Base-by-base conservation (phyloP, 495 filamentous ascomycete species). In the Penicillium turbatum region DNA sequence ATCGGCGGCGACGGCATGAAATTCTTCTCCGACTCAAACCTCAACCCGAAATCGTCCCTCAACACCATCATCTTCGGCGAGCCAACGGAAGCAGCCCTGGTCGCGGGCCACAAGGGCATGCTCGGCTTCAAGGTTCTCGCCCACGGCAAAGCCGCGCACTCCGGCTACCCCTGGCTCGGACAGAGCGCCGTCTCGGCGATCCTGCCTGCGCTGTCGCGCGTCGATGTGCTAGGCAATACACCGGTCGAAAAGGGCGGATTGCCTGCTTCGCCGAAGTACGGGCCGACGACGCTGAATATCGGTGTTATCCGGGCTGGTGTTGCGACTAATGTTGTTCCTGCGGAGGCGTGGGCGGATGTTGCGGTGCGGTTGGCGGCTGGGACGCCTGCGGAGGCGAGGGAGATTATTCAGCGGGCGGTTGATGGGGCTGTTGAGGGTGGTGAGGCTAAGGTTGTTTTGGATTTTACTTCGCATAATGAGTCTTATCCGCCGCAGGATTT, bases 41-140 rank as follows among this genome's bases (percentile, higher is more conserved):
- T 66, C 24, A 74, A 74, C 55, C 55, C 54, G 1, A 56, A 69
- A 1, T 58, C 61, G 26, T 65, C 67, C 38, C 84, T 82, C 72
- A 76, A 82, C 48, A 80, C 88, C 4, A 82, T 89, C 54, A 87
- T 97, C 65, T 97, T 96, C 63, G 92, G 78, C 37, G 92, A 97
- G 64, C 92, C 92, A 10, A 97, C 92, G 0, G 89, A 95, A 58
- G 78, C 84, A 48, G 86, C 86, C 65, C 86, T 97, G 26, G 90
- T 89, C 1, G 80, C 86, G 32, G 92, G 92, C 0, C 92, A 97
- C 73, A 97, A 97, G 64, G 92, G 92, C 4, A 85, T 86, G 59
- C 62, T 87, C 3, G 71, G 71, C 9, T 84, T 89, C 57, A 70
- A 75, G 6, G 52, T 97, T 37, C 71, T 71, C 21, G 86, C 86